Evolutionary conservation across 306 rosid species (phyloP), one percentile per base, ranked within the genome.

Genomic region (Dryas drummondii): DNA sequence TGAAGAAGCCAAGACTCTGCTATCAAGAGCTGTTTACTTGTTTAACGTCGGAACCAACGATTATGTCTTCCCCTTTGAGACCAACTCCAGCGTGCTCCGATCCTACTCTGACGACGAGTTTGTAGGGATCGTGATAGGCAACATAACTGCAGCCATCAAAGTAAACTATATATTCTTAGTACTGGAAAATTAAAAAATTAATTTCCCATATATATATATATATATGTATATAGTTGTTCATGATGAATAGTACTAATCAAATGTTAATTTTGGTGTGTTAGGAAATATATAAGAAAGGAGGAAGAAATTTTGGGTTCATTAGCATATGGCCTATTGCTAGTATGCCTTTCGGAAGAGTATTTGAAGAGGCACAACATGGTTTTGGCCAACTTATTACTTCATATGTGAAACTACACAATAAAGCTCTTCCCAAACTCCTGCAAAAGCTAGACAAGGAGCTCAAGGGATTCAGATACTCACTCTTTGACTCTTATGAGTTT

Each of bases 21-120:
- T 79, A 15, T 54, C 76, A 16, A 61, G 22, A 61, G 80, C 83
- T 13, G 80, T 81, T 10, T 77, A 76, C 86, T 54, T 77, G 52
- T 69, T 79, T 14, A 71, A 72, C 68, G 6, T 81, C 9, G 86
- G 87, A 76, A 3, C 1, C 79, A 79, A 76, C 7, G 86, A 86
- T 11, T 83, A 78, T 40, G 0, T 15, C 4, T 54, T 16, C 51
- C 72, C 19, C 2, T 79, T 68, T 16, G 9, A 60, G 6, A 40
- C 66, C 6, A 56, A 84, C 17, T 67, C 82, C 22, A 42, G 57
- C 48, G 7, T 45, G 5, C 69, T 72, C n/a, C 54, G 26, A 12
- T 56, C 55, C 7, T 56, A 47, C 78, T 70, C 68, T 9, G 13
- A 10, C 9, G 46, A 73, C 9, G 47, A 67, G 47, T 68, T 69